Evolutionary conservation across 345 rosid species (phyloP), one percentile per base, ranked within the genome.

Genomic region (Pugionium dolabratum): DNA sequence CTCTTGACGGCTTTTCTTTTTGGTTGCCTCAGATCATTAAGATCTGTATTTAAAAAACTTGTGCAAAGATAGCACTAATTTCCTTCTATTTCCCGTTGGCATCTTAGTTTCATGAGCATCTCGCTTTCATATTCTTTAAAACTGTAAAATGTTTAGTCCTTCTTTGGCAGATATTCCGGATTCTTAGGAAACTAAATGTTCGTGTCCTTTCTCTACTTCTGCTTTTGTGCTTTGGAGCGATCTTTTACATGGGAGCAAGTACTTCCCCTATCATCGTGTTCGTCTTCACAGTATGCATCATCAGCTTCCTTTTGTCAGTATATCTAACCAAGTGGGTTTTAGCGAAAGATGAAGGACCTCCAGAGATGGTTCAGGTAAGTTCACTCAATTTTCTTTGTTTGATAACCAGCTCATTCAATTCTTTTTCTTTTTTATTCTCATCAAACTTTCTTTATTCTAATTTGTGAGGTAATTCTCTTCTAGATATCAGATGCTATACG

Each of bases 401-500:
- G 18, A 41, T 43, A 26, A 45, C 37, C 7, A 10, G 9, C 30
- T 61, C 69, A 39, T 60, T 43, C 11, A 18, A 18, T 67, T 32
- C 48, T 41, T 39, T 45, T 6, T 59, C 60, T 31, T 59, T 9
- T 65, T 49, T 66, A 11, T 61, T 53, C 26, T 40, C 4, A 28
- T 55, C 48, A 29, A 45, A 6, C n/a, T 7, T 54, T 48, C 10
- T 56, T 59, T 6, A 25, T 50, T 51, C 41, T 60, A 61, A 59
- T 28, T 41, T 70, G 39, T 74, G 66, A 80, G 56, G 76, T 65
- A 66, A 67, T 81, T 25, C 45, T 49, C 76, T 79, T 54, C 56
- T 75, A 94, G 99, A 91, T 94, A 84, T 88, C 99, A 67, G 99
- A 94, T 77, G 97, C 99, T 42, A 90, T 94, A 74, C 96, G 96